These are phyloP conservation scores for Pseudogymnoascus sp. DNA, from an alignment of 2,329 filamentous ascomycete species.

Conservation along the genomic window DNA sequence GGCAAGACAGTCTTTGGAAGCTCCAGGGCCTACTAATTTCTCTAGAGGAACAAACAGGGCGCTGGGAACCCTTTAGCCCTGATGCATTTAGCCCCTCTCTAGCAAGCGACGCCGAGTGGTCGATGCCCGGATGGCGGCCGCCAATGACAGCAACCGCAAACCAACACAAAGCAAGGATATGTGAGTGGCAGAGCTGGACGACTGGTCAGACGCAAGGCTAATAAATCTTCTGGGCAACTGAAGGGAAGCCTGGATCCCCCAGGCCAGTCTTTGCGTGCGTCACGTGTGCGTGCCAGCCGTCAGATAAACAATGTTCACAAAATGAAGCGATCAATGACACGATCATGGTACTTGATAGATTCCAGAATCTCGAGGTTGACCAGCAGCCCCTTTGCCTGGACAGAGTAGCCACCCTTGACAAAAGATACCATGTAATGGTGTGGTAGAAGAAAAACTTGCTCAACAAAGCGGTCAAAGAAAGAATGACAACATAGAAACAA, in stretches of 20 bases:
- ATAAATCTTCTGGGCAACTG: not conserved
- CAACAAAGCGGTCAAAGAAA: not conserved
- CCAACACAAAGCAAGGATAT: not conserved
- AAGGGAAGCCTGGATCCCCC: not conserved
- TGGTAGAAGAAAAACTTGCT: not conserved
- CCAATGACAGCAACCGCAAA: not conserved
- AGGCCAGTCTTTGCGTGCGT: not conserved
- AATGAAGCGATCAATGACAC: not conserved
- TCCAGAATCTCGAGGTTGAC: not conserved
- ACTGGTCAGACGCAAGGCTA: not conserved
- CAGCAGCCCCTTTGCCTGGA: not conserved
- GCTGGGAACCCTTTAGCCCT: not conserved
- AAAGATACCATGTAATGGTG: not conserved
- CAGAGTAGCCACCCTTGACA: not conserved
- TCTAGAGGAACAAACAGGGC: not conserved
- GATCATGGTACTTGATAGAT: not conserved
- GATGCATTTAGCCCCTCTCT: not conserved
- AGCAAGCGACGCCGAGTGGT: not conserved
- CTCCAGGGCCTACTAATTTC: not conserved
- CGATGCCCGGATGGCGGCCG: not conserved
- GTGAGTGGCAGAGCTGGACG: conserved; percentile 5
- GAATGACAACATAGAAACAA: not conserved
- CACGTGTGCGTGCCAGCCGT: not conserved
- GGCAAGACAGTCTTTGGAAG: not conserved
- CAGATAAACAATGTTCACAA: not conserved